These are phyloP conservation scores for Echeveria elegans DNA, from an alignment of 164 flowering plant species.

Conservation along the genomic window DNA sequence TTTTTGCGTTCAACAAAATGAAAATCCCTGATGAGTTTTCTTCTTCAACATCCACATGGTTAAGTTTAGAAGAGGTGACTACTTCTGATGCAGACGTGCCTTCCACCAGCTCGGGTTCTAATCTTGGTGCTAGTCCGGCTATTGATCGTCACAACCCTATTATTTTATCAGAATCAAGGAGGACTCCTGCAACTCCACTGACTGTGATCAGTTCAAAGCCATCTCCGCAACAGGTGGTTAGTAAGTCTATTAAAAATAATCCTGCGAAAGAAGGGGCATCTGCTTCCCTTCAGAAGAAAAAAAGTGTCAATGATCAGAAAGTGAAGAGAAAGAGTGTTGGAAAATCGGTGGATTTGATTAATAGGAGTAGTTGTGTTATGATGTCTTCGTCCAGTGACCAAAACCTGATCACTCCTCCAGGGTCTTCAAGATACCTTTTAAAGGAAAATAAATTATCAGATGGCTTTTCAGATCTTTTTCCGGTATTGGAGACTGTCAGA, in stretches of 20 bases:
- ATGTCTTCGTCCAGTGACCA: conserved; percentile 5
- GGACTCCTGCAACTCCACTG: not conserved
- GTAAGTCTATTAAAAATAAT: not conserved
- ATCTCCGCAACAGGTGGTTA: not conserved
- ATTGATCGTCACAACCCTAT: conserved; percentile 11
- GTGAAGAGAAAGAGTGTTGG: conserved; percentile 1
- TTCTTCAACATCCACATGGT: conserved; percentile 37
- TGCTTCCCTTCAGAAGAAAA: conserved; percentile 7
- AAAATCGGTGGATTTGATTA: not conserved
- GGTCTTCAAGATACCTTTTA: conserved; percentile 15
- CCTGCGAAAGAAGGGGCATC: not conserved
- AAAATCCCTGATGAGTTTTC: conserved; percentile 33
- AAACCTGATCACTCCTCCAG: conserved; percentile 10
- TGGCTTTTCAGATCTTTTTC: not conserved
- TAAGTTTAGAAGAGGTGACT: conserved; percentile 22
- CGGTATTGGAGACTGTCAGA: not conserved
- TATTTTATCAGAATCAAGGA: conserved; percentile 11
- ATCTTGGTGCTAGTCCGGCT: conserved; percentile 7
- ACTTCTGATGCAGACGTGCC: conserved; percentile 9
- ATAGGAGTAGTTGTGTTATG: conserved; percentile 7
- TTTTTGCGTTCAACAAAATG: conserved; percentile 16
- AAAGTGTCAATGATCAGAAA: conserved; percentile 6
- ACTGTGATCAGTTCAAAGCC: not conserved
- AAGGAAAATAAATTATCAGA: conserved; percentile 1
- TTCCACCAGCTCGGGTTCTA: conserved; percentile 23